Evolutionary conservation across 495 filamentous ascomycete species (phyloP).

Genomic region (Lepraria neglecta): DNA sequence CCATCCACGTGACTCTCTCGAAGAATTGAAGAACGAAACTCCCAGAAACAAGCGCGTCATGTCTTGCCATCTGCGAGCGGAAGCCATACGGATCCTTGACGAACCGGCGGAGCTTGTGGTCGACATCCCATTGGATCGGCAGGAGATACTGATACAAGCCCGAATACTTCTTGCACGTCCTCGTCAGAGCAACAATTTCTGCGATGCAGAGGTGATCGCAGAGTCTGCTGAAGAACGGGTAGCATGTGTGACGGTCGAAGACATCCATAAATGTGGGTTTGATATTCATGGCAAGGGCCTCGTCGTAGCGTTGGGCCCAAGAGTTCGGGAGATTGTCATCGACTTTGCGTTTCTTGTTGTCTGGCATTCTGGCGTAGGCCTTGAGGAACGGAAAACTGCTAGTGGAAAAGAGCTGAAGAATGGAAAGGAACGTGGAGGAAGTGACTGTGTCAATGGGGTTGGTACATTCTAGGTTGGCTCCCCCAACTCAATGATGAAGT

Average conservation of each 20-base stretch:
- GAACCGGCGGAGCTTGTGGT: slow-evolving; percentile 8
- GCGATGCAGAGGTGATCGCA: slow-evolving; percentile 11
- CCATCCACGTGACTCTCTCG: slow-evolving; percentile 4
- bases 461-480: too few relatives aligned
- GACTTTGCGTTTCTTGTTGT: background rate
- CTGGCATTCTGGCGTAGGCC: too few relatives aligned
- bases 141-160: slow-evolving; percentile 15
- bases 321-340: background rate
- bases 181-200: slow-evolving; percentile 12
- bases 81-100: slow-evolving; percentile 14
- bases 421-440: too few relatives aligned
- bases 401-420: too few relatives aligned
- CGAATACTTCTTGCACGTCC: slow-evolving; percentile 15
- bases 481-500: too few relatives aligned
- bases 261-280: slow-evolving; percentile 1
- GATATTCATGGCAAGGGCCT: background rate
- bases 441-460: too few relatives aligned
- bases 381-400: too few relatives aligned
- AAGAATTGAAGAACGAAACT: slow-evolving; percentile 16
- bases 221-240: slow-evolving; percentile 11
- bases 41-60: slow-evolving; percentile 8
- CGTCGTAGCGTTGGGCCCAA: background rate
- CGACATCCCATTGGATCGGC: slow-evolving; percentile 18
- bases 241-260: background rate
- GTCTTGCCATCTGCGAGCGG: slow-evolving; percentile 13